Conservation (phyloP, 2,329 filamentous ascomycete genomes). For the Rhynchosporium secalis region DNA sequence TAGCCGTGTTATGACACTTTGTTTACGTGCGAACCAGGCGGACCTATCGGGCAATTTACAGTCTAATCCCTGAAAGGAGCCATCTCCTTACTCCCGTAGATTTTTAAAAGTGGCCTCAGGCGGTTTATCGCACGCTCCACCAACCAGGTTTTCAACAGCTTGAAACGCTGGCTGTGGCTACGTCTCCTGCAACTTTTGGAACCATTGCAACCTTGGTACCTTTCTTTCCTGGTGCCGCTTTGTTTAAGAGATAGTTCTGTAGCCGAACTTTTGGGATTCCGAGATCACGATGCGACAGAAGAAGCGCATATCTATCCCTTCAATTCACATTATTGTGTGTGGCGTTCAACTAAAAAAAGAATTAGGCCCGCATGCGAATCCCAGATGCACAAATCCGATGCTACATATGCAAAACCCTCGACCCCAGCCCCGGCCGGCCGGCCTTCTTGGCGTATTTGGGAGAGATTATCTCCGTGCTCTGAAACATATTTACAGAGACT, state of each 20-base stretch:
- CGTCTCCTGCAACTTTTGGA: neutral
- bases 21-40: neutral
- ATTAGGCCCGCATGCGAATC: neutral
- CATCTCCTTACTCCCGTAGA: neutral
- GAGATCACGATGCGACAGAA: neutral
- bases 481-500: neutral
- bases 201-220: too few relatives aligned
- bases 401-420: neutral
- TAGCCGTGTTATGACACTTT: neutral
- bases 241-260: neutral
- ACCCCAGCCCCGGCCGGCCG: neutral
- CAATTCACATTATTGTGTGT: neutral
- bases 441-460: neutral
- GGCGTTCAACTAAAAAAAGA: neutral
- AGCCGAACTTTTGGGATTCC: neutral
- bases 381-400: slow-evolving; percentile 8
- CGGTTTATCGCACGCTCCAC: neutral
- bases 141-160: neutral
- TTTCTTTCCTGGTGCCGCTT: too few relatives aligned
- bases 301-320: neutral
- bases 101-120: too few relatives aligned
- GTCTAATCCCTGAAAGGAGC: neutral
- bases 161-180: slow-evolving; percentile 1
- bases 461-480: slow-evolving; percentile 7
- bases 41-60: neutral